A percentile compares a stretch with the other conserved stretches of the same genome.
Conservation (phyloP, 139 green algal genomes). For the Coelastrella sp. region DNA sequence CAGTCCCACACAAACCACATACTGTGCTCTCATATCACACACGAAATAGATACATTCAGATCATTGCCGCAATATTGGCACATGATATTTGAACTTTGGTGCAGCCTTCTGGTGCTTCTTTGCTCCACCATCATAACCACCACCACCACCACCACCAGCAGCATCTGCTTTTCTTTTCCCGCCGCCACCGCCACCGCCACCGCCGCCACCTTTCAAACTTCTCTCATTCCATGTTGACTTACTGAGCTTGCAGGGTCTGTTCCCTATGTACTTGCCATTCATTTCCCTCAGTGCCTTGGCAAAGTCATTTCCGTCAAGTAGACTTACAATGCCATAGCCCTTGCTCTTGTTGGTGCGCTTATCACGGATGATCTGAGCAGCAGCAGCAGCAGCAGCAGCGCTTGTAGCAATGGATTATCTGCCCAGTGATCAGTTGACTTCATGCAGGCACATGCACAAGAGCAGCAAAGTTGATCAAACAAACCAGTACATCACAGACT, state of each 20-base stretch:
- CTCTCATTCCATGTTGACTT: constrained; percentile 76
- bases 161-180: background rate
- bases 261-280: constrained; percentile 94
- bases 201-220: background rate
- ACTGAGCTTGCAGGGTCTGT: constrained; percentile 88
- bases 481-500: too few relatives aligned
- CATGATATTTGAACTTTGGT: constrained; percentile 41
- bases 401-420: background rate
- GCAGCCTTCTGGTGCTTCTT: constrained; percentile 7
- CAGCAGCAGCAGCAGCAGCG: background rate
- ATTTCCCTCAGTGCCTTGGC: constrained; percentile 79
- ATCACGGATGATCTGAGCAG: constrained; percentile 81
- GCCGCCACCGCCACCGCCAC: background rate
- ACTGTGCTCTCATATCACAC: too few relatives aligned
- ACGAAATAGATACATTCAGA: too few relatives aligned
- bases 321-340: constrained; percentile 96
- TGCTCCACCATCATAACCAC: background rate
- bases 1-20: too few relatives aligned
- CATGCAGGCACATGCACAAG: too few relatives aligned
- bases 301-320: constrained; percentile 85
- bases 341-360: constrained; percentile 76
- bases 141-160: background rate
- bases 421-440: too few relatives aligned
- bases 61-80: constrained; percentile 35
- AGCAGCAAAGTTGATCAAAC: too few relatives aligned